These are phyloP conservation scores for Aspergillus heteromorphus DNA, from an alignment of 495 filamentous ascomycete species.

Conservation along the genomic window DNA sequence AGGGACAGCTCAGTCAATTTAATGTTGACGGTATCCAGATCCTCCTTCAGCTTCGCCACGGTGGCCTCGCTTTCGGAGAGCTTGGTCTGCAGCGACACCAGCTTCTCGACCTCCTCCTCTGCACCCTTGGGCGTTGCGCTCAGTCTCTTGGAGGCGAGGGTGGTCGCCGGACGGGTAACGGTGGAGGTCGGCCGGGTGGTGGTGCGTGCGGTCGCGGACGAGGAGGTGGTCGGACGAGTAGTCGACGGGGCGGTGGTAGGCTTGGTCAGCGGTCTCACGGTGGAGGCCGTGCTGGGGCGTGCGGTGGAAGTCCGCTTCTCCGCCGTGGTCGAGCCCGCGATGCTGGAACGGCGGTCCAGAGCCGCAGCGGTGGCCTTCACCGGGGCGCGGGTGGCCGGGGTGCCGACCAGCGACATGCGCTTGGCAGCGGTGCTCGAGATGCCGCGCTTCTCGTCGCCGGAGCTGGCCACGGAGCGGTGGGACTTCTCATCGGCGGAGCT, in stretches of 20 bases:
- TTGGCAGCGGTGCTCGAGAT: conserved; percentile 39
- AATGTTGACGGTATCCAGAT: conserved; percentile 36
- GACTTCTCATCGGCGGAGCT: conserved; percentile 47
- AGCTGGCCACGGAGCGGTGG: conserved; percentile 35
- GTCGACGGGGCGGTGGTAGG: conserved; percentile 21
- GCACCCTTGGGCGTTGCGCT: conserved; percentile 27
- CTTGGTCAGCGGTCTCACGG: conserved; percentile 21
- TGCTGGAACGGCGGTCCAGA: conserved; percentile 37
- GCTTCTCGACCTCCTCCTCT: conserved; percentile 31
- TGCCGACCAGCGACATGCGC: conserved; percentile 43
- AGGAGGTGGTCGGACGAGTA: conserved; percentile 22
- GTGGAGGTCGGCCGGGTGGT: conserved; percentile 19
- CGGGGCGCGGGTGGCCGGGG: conserved; percentile 29
- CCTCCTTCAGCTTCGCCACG: conserved; percentile 32
- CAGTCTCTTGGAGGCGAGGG: conserved; percentile 28
- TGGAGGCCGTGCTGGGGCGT: conserved; percentile 25
- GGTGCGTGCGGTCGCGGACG: conserved; percentile 26
- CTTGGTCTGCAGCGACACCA: conserved; percentile 37
- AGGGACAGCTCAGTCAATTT: conserved; percentile 33
- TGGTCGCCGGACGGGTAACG: conserved; percentile 18
- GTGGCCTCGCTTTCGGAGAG: conserved; percentile 41
- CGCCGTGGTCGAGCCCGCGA: conserved; percentile 29
- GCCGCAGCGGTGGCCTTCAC: conserved; percentile 33
- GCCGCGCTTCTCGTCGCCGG: conserved; percentile 42
- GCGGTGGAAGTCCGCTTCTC: conserved; percentile 27